Evolutionary conservation across 305 asterid species (phyloP).

Genomic region (Rubia balearica): DNA sequence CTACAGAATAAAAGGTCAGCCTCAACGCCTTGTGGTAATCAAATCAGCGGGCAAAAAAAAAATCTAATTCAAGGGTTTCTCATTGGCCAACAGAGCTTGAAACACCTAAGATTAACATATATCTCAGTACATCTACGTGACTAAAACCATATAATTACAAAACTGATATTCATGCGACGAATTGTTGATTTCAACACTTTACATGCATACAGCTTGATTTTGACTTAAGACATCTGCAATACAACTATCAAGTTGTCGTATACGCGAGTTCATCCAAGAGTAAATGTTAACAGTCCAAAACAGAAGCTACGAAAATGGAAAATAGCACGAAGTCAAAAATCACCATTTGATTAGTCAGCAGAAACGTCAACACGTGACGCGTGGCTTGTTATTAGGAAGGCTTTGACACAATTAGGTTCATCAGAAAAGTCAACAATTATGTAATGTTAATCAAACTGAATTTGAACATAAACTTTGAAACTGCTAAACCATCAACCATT

Average conservation of each 20-base stretch:
- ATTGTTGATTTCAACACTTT: too few relatives aligned
- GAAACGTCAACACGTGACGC: background rate
- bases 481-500: background rate
- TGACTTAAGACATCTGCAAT: background rate
- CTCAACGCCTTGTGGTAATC: background rate
- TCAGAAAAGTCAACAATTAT: too few relatives aligned
- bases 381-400: background rate
- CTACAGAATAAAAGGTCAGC: conserved; percentile 31
- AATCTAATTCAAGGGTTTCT: background rate
- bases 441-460: too few relatives aligned
- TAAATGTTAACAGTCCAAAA: background rate
- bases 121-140: background rate
- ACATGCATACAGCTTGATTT: background rate
- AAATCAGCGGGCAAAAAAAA: background rate
- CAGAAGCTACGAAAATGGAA: background rate
- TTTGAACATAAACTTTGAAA: background rate
- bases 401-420: too few relatives aligned
- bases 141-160: background rate
- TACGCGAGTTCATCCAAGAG: background rate
- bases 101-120: background rate
- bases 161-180: background rate
- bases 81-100: background rate
- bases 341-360: background rate
- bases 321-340: background rate
- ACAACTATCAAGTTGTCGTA: background rate